Base-by-base conservation (phyloP, 1,284 basidiomycete species). In the Phylloboletellus chloephorus region DNA sequence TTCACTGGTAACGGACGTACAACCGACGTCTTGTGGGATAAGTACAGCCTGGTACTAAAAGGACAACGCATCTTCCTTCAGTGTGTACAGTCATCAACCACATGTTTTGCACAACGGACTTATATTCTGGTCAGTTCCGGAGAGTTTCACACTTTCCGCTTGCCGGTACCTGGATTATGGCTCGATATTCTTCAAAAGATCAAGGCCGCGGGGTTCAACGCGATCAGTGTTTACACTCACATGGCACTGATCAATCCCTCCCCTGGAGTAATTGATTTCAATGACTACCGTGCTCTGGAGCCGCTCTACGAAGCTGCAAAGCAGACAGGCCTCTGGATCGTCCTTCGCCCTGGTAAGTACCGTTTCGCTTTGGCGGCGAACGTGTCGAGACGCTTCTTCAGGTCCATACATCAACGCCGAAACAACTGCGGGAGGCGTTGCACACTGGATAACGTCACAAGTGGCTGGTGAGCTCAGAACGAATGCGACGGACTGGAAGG, bases 121-220 rank as follows among this genome's bases (percentile, higher is more conserved):
- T 3, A 49, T 34, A 1, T 28, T 3, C 12, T 32, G 22, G 9
- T 20, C 19, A 74, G 73, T 44, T 72, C 72, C 1, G 86, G 86
- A 30, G 88, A 91, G 60, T 88, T 91, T 57, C 88, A 91, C 54
- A 79, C 88, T 0, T 92, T 83, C 66, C 75, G 88, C 15, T 66
- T 90, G 2, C 88, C 88, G 2, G 81, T 88, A 1, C 84, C 83
- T 1, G 76, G 75, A 4, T 61, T 91, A 41, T 92, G 88, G 88
- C 71, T 78, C 11, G 88, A 92, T 54, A 80, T 90, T 39, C 73
- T 91, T 32, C 78, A 91, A 52, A 91, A 88, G 59, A 67, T 79
- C 51, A 85, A 86, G 51, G 88, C 86, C 1, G 79, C 83, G 0
- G 88, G 88, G n/a, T 66, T 90, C 47, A 91, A 89, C 52, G 73